Evolutionary conservation across 371 early-diverging fungal genomes (phyloP).

Genomic region (Syncephalastrum racemosum): DNA sequence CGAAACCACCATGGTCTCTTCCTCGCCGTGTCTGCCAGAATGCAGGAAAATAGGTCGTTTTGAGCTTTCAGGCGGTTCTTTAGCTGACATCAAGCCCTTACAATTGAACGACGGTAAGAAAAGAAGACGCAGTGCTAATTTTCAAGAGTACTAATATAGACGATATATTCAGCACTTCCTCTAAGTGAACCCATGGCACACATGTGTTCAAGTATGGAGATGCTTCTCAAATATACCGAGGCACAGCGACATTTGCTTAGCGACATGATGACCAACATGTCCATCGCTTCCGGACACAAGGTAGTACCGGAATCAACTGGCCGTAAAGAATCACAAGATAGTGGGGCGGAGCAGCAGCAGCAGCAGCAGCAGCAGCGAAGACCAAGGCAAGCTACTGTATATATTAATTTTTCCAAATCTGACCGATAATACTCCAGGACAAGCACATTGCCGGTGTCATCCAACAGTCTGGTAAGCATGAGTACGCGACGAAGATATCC

Average conservation of each 20-base stretch:
- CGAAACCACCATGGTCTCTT: slow-evolving; percentile 6
- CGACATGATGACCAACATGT: slow-evolving; percentile 24
- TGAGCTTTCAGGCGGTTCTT: slow-evolving; percentile 36
- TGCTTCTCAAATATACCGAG: slow-evolving; percentile 33
- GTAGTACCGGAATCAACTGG: neutral
- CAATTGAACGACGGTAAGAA: slow-evolving; percentile 8
- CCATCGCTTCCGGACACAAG: slow-evolving; percentile 5
- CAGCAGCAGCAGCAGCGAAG: no score
- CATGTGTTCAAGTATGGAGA: slow-evolving; percentile 32
- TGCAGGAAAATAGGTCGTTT: slow-evolving; percentile 47
- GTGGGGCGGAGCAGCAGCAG: neutral
- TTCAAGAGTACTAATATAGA: no score
- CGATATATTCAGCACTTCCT: neutral
- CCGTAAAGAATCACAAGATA: neutral
- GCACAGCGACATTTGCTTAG: slow-evolving; percentile 31
- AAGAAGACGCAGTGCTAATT: neutral
- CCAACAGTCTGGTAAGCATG: slow-evolving; percentile 7
- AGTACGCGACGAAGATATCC: neutral
- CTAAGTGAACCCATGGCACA: slow-evolving; percentile 7
- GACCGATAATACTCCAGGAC: no score
- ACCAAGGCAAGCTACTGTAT: no score
- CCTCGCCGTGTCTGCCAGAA: slow-evolving; percentile 18
- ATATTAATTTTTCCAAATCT: no score
- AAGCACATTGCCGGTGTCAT: no score
- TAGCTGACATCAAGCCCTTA: slow-evolving; percentile 27